A percentile compares a stretch with the other conserved stretches of the same genome.
These are phyloP conservation scores for Arthrobotrys entomopaga DNA, from an alignment of 2,329 filamentous ascomycete genomes.

Conservation along the genomic window DNA sequence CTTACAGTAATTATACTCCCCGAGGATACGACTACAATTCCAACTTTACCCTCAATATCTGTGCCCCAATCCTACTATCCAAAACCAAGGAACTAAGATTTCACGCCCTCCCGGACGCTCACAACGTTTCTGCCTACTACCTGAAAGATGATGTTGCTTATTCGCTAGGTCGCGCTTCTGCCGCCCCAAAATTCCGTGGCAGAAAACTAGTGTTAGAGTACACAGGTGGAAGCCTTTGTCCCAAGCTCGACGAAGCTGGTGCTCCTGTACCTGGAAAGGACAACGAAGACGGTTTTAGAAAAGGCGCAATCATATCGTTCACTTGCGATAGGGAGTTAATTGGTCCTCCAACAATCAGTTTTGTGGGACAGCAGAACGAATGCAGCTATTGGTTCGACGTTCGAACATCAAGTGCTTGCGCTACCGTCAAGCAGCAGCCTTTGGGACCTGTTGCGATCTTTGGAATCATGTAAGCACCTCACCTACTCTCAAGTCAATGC, in stretches of 20 bases:
- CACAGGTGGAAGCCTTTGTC: conserved; percentile 78
- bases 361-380: conserved; percentile 87
- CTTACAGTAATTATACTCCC: conserved; percentile 62
- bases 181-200: conserved; percentile 70
- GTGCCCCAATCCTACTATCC: conserved; percentile 69
- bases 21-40: conserved; percentile 79
- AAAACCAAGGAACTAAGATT: conserved; percentile 35
- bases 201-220: conserved; percentile 82
- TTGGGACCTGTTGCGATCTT: conserved; percentile 81
- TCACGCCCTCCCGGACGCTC: conserved; percentile 58
- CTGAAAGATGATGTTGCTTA: conserved; percentile 61
- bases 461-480: conserved; percentile 76
- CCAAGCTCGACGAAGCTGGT: conserved; percentile 61
- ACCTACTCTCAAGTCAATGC: background rate
- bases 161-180: conserved; percentile 55
- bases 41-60: conserved; percentile 87
- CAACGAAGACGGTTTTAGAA: conserved; percentile 65
- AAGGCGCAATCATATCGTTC: conserved; percentile 90
- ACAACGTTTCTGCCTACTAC: conserved; percentile 83
- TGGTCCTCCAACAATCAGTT: conserved; percentile 77
- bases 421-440: conserved; percentile 71
- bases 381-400: conserved; percentile 97
- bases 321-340: conserved; percentile 85
- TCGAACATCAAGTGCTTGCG: conserved; percentile 85
- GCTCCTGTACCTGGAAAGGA: conserved; percentile 62